Evolutionary conservation across 768 basidiomycete genomes (phyloP).

Genomic region (Sarcodon sp.): DNA sequence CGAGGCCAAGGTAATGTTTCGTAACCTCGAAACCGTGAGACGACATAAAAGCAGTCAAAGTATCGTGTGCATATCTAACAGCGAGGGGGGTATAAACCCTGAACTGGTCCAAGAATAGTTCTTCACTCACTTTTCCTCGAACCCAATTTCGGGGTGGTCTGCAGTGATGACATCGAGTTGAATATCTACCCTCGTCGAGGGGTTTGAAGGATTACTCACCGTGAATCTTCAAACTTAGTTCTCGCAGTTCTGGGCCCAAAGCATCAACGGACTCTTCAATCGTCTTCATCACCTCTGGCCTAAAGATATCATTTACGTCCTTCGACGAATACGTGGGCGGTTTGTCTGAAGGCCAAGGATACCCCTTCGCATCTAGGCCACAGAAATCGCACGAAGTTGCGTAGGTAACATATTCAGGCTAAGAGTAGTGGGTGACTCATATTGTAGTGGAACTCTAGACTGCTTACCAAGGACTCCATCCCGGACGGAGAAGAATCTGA

Average conservation of each 20-base stretch:
- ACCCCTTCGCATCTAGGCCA: background rate
- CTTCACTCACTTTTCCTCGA: slow-evolving; percentile 45
- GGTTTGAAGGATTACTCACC: slow-evolving; percentile 26
- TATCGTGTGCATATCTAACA: slow-evolving; percentile 58
- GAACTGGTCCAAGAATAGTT: background rate
- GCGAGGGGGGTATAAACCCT: background rate
- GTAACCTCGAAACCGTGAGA: slow-evolving; percentile 58
- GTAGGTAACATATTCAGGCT: background rate
- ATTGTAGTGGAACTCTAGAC: too few relatives aligned
- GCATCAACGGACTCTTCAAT: slow-evolving; percentile 42
- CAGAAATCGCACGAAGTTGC: background rate
- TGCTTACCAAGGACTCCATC: too few relatives aligned
- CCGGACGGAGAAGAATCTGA: too few relatives aligned
- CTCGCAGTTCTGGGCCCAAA: slow-evolving; percentile 38
- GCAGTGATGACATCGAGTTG: background rate
- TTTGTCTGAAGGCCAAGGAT: slow-evolving; percentile 5
- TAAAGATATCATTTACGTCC: slow-evolving; percentile 2
- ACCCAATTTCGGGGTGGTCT: slow-evolving; percentile 59
- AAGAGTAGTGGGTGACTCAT: background rate
- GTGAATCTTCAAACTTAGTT: slow-evolving; percentile 61
- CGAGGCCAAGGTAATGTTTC: slow-evolving; percentile 51
- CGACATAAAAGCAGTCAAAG: slow-evolving; percentile 54
- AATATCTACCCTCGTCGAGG: background rate
- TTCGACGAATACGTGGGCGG: slow-evolving; percentile 12
- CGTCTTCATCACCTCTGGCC: slow-evolving; percentile 30